Evolutionary conservation across 768 basidiomycete species (phyloP), one percentile per base, ranked within the genome.

Genomic region (Tylopilus plumbeoviolaceoides): DNA sequence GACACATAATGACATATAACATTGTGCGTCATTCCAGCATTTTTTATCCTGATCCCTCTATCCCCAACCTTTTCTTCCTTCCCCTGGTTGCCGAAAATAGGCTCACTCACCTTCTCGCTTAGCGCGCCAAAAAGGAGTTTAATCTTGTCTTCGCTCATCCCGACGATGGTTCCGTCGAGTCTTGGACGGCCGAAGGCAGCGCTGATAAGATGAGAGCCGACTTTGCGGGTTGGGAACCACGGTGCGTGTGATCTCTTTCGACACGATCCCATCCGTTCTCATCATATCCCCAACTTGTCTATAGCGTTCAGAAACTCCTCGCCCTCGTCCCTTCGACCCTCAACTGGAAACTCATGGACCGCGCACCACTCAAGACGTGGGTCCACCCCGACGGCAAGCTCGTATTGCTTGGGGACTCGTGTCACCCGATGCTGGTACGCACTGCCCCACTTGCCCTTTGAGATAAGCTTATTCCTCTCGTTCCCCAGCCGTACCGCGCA

Each of bases 381-480:
- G 54, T 81, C 8, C 78, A 82, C 62, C 56, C 58, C 33, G 64
- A 66, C 17, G 75, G 73, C 3, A 74, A 65, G 23, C 67, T 82
- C 2, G 73, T 66, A 5, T 62, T 83, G 15, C 67, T 83, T 0
- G 81, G 81, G 2, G 82, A 83, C 58, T 73, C 80, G 0, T 80
- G 79, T 44, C 82, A 83, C 61, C 76, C 82, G 2, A 82, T 82
- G 77, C 68, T 81, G 27, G 68, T 71, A 47, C 38, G 70, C 27
- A 35, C 7, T 3, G n/a, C 20, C 5, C 23, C 1, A 5, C 15
- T 42, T 28, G 11, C 11, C 10, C 17, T 39, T 27, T 1, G 12
- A 30, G 33, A 28, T 4, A 28, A n/a, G 39, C 4, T 12, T 12
- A 18, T 38, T 38, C 38, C 17, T n/a, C 9, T 31, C 9, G 7